Evolutionary conservation across 208 protist species (phyloP), one percentile per base, ranked within the genome.

Genomic region (Leptomonas pyrrhocoris): DNA sequence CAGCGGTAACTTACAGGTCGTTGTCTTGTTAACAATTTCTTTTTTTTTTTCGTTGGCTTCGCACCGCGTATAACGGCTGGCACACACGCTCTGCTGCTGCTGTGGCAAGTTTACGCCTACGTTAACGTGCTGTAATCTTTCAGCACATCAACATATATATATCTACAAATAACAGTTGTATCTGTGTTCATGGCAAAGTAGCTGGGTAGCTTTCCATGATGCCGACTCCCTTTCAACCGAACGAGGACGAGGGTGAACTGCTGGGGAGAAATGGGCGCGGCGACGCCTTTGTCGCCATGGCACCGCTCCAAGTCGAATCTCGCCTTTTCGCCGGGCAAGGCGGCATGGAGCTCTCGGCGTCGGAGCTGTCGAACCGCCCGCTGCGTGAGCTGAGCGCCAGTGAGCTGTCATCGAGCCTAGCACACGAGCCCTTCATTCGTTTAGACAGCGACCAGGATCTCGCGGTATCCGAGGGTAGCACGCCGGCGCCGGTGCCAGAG

Each of bases 301-400:
- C 40, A 42, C 72, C 72, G 13, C 42, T 19, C 9, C 63, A 57
- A 2, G 43, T 66, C 1, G 76, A 77, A 46, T 81, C 69, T 27
- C 70, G 65, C 12, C 68, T 76, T 4, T 57, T 53, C 5, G 50
- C 71, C 7, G 76, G 64, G 8, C 27, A 59, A 6, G 70, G 70
- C 27, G 70, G 72, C n/a, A 43, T 58, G 67, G 43, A 74, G 57
- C 66, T 75, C 1, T 75, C 77, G n/a, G 51, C 54, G 19, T 73
- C 62, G 25, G 77, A 78, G 28, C 31, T 78, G 18, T 73, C 71
- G 0, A 65, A 74, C 36, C 56, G 53, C 3, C 51, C 68, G 4
- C 19, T 75, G 49, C 55, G 62, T 5, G 63, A 77, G 57, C 61
- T 7, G 43, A 40, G 31, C 9, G 70, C 23, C 21, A 51, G 46